Evolutionary conservation across 495 filamentous ascomycete species (phyloP), one percentile per base, ranked within the genome.

Genomic region (Aspergillus funiculosus): DNA sequence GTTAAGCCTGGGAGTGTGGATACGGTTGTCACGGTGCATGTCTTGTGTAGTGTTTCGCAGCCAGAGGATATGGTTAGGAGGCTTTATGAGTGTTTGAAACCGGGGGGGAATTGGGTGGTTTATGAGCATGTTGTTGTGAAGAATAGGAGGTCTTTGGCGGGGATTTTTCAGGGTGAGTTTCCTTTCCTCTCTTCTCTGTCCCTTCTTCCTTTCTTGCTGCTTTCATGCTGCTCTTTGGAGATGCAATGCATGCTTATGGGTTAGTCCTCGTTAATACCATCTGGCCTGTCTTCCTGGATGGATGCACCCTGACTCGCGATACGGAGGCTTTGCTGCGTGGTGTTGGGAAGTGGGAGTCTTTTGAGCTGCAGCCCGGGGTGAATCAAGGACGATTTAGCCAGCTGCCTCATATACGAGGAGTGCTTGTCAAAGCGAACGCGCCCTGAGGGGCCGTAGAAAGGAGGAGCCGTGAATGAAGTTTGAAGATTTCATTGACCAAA

Each of bases 71-170:
- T 36, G 19, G 31, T 46, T 2, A n/a, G 31, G 8, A 11, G 15
- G 19, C 14, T 46, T 19, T 46, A 46, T 32, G 3, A 13, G 7
- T 25, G 19, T 17, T 19, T 46, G 29, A 46, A 36, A 21, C 30
- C 30, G 6, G 42, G 42, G 7, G 42, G 42, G 15, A 29, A 36
- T 20, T 46, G 42, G 42, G 21, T 46, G 29, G 42, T 46, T 8
- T 46, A 46, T 36, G 42, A 46, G 29, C 42, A 46, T 36, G 42
- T 46, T 17, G 37, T 25, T 19, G 42, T 36, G 5, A 8, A 22
- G 5, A 14, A 18, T 5, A 30, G 21, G 20, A 14, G 15, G 20
- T 22, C 29, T 3, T 9, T 46, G 2, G 14, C 31, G 9, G 42
- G 26, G 4, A n/a, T 22, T 17, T 46, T 15, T 19, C 42, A 46